Conservation (phyloP, 169 alveolate genomes). For the Plasmodium reichenowi region DNA sequence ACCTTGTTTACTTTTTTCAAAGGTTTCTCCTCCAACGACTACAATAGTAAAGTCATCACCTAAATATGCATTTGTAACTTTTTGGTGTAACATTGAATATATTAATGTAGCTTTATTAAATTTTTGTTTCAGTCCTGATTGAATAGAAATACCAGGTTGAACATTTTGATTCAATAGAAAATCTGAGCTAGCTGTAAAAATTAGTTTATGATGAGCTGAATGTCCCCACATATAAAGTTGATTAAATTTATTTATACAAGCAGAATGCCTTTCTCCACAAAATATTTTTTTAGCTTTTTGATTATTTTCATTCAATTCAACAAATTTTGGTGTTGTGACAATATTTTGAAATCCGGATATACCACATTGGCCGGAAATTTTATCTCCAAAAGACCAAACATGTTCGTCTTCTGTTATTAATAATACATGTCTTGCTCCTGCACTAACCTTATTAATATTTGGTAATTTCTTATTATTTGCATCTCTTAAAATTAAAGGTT, state of each 20-base stretch:
- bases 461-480: constrained; percentile 66
- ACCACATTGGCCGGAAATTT: constrained; percentile 90
- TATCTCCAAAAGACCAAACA: constrained; percentile 87
- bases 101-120: constrained; percentile 82
- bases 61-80: constrained; percentile 83
- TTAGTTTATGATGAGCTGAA: constrained; percentile 89
- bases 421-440: constrained; percentile 88
- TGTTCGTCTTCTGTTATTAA: constrained; percentile 83
- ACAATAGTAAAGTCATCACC: constrained; percentile 85
- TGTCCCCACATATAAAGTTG: constrained; percentile 91
- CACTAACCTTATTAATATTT: constrained; percentile 80
- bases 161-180: constrained; percentile 80
- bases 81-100: constrained; percentile 84
- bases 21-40: constrained; percentile 82
- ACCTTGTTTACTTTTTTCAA: constrained; percentile 22
- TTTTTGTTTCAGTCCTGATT: constrained; percentile 84
- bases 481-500: constrained; percentile 77
- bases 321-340: constrained; percentile 78
- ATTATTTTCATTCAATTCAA: constrained; percentile 78
- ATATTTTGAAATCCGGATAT: constrained; percentile 82
- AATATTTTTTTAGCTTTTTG: constrained; percentile 76
- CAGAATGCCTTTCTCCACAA: constrained; percentile 89
- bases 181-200: constrained; percentile 87
- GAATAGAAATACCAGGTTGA: constrained; percentile 90
- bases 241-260: constrained; percentile 83